Evolutionary conservation across 192 early-diverging fungal genomes (phyloP).

Genomic region (Pilobolus umbonatus): DNA sequence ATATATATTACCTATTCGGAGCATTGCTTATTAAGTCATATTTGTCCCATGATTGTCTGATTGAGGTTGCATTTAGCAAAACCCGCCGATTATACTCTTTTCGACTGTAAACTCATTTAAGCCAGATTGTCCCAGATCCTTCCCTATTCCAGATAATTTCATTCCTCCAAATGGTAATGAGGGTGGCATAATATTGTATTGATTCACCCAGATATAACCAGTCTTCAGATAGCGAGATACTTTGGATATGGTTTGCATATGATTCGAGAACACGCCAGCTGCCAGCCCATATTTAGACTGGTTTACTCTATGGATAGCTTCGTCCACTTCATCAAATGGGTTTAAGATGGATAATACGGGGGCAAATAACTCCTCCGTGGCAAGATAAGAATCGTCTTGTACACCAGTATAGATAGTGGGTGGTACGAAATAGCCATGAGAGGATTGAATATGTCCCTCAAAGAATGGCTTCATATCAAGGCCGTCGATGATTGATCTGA

Average conservation of each 20-base stretch:
- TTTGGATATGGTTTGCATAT: constrained; percentile 34
- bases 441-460: constrained; percentile 23
- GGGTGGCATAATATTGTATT: constrained; percentile 49
- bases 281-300: constrained; percentile 47
- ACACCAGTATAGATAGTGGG: constrained; percentile 58
- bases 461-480: constrained; percentile 25
- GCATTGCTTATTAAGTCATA: too few species aligned
- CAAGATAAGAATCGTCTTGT: constrained; percentile 35
- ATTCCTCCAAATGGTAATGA: constrained; percentile 58
- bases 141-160: constrained; percentile 56
- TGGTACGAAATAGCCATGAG: constrained; percentile 48
- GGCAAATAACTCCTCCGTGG: constrained; percentile 56
- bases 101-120: constrained; percentile 47
- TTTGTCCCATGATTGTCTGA: too few species aligned
- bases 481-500: constrained; percentile 42
- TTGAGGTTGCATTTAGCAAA: background rate
- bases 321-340: constrained; percentile 44
- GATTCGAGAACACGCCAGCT: constrained; percentile 47
- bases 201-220: constrained; percentile 59
- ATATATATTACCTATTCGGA: too few species aligned
- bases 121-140: constrained; percentile 49
- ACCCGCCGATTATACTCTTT: constrained; percentile 33
- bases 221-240: constrained; percentile 42
- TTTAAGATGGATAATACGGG: constrained; percentile 49
- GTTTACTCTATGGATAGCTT: constrained; percentile 48